Percentiles rank a stretch among this genome's conserved stretches.
phyloP scores from a whole-genome alignment of 2,329 filamentous ascomycete species.

The Trichoderma koningiopsis region DNA sequence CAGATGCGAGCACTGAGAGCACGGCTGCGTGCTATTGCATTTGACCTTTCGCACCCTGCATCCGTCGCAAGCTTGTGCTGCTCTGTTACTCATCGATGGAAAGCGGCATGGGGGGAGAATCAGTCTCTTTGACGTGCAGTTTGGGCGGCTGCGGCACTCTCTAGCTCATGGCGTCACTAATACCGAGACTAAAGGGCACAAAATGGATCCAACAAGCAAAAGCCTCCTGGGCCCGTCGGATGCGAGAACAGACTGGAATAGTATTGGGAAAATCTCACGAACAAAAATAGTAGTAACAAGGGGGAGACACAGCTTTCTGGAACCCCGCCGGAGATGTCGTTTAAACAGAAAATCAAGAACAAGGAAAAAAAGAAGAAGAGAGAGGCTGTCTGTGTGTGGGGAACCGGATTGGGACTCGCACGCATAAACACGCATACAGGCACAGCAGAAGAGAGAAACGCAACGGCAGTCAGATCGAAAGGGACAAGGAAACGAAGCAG shows the following conservation, averaged over 20 bases:
- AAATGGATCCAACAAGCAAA: slow-evolving; percentile 23
- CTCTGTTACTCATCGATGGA: slow-evolving; percentile 29
- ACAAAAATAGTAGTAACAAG: neutral
- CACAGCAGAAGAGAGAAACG: neutral
- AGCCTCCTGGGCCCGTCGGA: neutral
- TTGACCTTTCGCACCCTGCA: slow-evolving; percentile 44
- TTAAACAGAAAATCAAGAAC: neutral
- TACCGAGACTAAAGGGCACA: slow-evolving; percentile 2
- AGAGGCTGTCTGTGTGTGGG: neutral
- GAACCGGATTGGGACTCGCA: slow-evolving; percentile 1
- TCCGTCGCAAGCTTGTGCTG: slow-evolving; percentile 41
- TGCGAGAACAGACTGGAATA: neutral
- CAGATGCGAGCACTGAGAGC: slow-evolving; percentile 42
- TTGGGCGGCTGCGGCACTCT: neutral
- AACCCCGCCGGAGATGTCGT: slow-evolving; percentile 4
- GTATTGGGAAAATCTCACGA: neutral
- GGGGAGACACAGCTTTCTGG: neutral
- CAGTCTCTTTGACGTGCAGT: neutral
- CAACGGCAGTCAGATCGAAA: neutral
- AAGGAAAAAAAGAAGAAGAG: neutral
- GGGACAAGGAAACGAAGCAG: neutral
- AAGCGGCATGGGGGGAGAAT: slow-evolving; percentile 8
- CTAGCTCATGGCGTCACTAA: slow-evolving; percentile 24
- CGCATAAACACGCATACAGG: neutral
- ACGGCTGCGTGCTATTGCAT: slow-evolving; percentile 41